Percentiles rank a stretch among this genome's conserved stretches.
phyloP scores from a whole-genome alignment of 495 filamentous ascomycete genomes.

The Hyaloscypha variabilis region DNA sequence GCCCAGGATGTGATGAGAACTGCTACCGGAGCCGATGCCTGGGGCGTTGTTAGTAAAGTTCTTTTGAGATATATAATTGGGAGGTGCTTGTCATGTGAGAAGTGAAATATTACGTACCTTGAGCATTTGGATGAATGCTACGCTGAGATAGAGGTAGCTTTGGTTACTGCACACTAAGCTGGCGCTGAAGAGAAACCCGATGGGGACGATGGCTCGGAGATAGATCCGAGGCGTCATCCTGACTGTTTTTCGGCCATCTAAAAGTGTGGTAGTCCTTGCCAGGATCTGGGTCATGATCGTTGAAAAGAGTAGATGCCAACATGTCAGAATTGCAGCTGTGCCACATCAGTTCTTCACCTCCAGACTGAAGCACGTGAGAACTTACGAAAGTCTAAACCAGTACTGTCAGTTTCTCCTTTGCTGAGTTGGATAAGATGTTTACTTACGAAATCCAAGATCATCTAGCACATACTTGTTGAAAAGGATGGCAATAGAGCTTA shows the following conservation, averaged over 20 bases:
- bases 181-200: constrained; percentile 72
- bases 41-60: not conserved
- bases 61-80: not conserved
- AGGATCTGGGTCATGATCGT: constrained; percentile 74
- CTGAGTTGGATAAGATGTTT: not conserved
- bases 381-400: constrained; percentile 22
- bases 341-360: not conserved
- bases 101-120: too few relatives aligned
- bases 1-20: constrained; percentile 68
- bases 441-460: constrained; percentile 77
- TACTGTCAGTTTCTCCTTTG: constrained; percentile 1
- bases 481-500: constrained; percentile 86
- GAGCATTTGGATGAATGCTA: constrained; percentile 83
- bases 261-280: constrained; percentile 64
- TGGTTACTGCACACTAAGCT: constrained; percentile 74
- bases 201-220: constrained; percentile 72
- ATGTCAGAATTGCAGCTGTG: constrained; percentile 58
- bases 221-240: constrained; percentile 72
- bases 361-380: not conserved
- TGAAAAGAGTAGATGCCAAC: constrained; percentile 77
- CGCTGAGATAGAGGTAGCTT: constrained; percentile 74
- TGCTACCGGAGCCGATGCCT: constrained; percentile 67
- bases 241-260: constrained; percentile 68
- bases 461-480: constrained; percentile 95
- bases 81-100: too few relatives aligned